Base-by-base conservation (phyloP, 129 eudicot genomes). In the Erigeron canadensis region DNA sequence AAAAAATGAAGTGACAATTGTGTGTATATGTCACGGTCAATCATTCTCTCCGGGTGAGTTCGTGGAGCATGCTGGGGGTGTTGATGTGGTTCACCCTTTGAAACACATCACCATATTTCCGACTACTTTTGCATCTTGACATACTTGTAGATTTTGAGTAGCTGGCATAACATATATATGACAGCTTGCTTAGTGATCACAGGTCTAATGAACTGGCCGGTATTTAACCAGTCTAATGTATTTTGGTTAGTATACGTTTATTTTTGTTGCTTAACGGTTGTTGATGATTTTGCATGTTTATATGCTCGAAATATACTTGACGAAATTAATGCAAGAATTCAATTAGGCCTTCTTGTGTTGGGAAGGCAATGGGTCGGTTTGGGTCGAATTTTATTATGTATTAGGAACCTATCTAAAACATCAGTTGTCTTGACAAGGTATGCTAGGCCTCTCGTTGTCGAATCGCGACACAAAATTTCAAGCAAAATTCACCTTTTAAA, bases 21-120 rank as follows among this genome's bases (percentile, higher is more conserved):
- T 89, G 7, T 92, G 98, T 18, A 91, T 84, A 46, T 92, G 98
- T 64, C 98, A 92, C 44, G 98, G 98, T 42, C 81, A 46, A n/a
- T 82, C 84, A 1, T 88, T 88, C 44, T 76, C 94, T 7, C 98
- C 96, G 5, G 96, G 91, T 4, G 87, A 69, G 66, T 92, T 92
- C 6, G 91, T 92, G 10, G 87, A 88, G 84, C 98, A 92, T 51
- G 98, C 96, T 0, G 96, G 98, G 9, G 91, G 96, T 10, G 73
- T 83, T 8, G 86, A 83, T 51, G 44, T 92, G 0, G 56, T 68
- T 11, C 75, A 92, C 70, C 98, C 98, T 1, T 74, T 92, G 53
- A 83, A 78, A 59, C 98, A 86, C 60, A 92, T 92, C 40, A 86
- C 87, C 9, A 79, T 92, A 37, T 72, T 75, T 78, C 87, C 93